Base-by-base conservation (phyloP, 352 stramenopile genomes). In the Phytophthora macrochlamydospora region DNA sequence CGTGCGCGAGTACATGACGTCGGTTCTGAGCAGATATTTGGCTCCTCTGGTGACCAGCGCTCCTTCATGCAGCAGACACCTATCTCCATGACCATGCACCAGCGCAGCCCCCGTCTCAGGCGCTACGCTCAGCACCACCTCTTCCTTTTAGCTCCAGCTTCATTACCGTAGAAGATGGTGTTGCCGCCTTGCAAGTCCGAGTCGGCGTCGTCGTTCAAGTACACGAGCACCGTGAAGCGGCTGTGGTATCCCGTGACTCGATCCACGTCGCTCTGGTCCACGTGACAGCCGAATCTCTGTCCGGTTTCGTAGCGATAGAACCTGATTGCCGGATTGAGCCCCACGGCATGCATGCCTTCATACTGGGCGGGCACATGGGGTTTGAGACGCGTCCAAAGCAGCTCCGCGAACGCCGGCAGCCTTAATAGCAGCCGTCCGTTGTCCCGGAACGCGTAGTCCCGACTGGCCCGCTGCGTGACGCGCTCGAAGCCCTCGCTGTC, bases 251-350 rank as follows among this genome's bases (percentile, higher is more conserved):
- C 74, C 35, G 86, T 94, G 52, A 83, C 60, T 3, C 78, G 75
- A 59, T 94, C 84, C 54, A 93, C 78, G 65, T 93, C 82, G 71
- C 86, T 94, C 72, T 93, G 83, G 65, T 94, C 86, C n/a, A 94
- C 84, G 56, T 93, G 84, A 50, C 84, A 93, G 37, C 84, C 86
- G 64, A 94, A 94, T 5, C 79, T 69, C 73, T 94, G 86, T 12
- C 84, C 84, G 4, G 61, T 63, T 45, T 67, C 67, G 68, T 94
- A 94, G 13, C 84, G 79, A 42, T 94, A 94, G 70, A 94, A 91
- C 12, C 85, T 80, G 55, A 93, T 85, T 13, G 81, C 75, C 13
- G 84, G 76, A 59, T 94, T 94, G 32, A 92, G 71, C 30, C 84
- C 86, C 32, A 75, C 75, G 12, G 84, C 84, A 43, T 76, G 70